Base-by-base conservation (phyloP, 2,329 filamentous ascomycete genomes). In the Talaromyces verruculosus region DNA sequence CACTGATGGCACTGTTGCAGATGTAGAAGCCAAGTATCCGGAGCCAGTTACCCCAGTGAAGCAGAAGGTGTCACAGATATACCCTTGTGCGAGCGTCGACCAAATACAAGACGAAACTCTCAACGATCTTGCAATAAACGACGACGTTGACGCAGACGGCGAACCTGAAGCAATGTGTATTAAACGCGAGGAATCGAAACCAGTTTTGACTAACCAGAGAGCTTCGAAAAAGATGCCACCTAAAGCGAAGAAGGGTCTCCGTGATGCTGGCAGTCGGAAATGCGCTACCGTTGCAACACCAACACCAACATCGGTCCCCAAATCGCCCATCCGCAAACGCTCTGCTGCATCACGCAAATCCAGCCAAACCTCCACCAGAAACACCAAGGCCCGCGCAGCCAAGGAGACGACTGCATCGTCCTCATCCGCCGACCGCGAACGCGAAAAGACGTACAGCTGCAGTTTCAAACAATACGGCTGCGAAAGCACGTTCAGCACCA, bases 401-500 rank as follows among this genome's bases (percentile, higher is more conserved):
- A 63, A 37, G 13, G 37, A 28, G 10, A 43, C 37, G 7, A 17
- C 10, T 1, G 15, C 49, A 11, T 22, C 45, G 10, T 22, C n/a
- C 7, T 60, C 60, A 5, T 67, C 43, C 30, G 33, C 37, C 39
- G 39, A 13, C 5, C 59, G 58, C 28, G 22, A 51, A 5, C 47
- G 25, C 47, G 49, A n/a, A 33, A 53, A 53, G 10, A 39, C 17
- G 1, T 95, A 94, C 73, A 82, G 84, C 28, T 98, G 94, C 76
- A 88, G 92, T 65, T 93, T 97, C 75, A 82, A 86, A 35, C 88
- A 87, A 64, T 95, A 93, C 65, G 91, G 90, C 39, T 98, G 94
- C 79, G 69, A 68, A 0, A 86, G 88, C 2, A 88, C 84, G 0
- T 97, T 97, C 73, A 84, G 85, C 2, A 89, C 85, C 70, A 97